Evolutionary conservation across 257 asterid genomes (phyloP).

Genomic region (Solanum virginianum): DNA sequence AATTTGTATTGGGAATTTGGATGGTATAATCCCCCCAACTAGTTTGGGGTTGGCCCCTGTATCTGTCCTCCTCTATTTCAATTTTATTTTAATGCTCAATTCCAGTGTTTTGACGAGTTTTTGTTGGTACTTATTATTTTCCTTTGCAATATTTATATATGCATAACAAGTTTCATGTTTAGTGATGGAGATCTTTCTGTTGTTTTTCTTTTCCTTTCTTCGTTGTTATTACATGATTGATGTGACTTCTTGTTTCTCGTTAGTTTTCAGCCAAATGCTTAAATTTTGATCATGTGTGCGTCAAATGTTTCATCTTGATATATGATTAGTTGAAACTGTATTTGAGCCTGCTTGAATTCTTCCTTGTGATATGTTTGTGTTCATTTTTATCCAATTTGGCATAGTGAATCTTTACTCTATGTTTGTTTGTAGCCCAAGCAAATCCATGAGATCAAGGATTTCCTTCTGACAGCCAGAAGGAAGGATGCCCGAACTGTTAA

Average conservation of each 20-base stretch:
- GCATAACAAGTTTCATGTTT: background rate
- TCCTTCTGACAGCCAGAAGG: constrained; percentile 24
- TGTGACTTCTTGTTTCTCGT: background rate
- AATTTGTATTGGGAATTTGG: background rate
- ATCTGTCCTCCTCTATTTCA: background rate
- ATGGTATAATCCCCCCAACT: background rate
- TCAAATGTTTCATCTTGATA: background rate
- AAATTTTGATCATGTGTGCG: background rate
- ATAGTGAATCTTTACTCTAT: too few species aligned
- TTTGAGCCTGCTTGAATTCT: background rate
- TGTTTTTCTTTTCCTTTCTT: background rate
- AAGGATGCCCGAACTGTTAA: constrained; percentile 20
- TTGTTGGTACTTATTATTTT: background rate
- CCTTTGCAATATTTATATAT: background rate
- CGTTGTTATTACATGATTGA: too few species aligned
- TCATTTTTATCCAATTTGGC: background rate
- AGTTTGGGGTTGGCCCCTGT: background rate
- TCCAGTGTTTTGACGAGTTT: background rate
- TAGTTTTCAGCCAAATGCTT: background rate
- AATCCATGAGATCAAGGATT: constrained; percentile 23
- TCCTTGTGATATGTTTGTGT: background rate
- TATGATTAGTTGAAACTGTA: background rate
- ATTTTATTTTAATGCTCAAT: background rate
- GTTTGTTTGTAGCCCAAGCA: constrained; percentile 9
- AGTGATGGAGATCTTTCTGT: background rate